phyloP scores from a whole-genome alignment of 352 stramenopile species.

The Thraustochytrium striatum region DNA sequence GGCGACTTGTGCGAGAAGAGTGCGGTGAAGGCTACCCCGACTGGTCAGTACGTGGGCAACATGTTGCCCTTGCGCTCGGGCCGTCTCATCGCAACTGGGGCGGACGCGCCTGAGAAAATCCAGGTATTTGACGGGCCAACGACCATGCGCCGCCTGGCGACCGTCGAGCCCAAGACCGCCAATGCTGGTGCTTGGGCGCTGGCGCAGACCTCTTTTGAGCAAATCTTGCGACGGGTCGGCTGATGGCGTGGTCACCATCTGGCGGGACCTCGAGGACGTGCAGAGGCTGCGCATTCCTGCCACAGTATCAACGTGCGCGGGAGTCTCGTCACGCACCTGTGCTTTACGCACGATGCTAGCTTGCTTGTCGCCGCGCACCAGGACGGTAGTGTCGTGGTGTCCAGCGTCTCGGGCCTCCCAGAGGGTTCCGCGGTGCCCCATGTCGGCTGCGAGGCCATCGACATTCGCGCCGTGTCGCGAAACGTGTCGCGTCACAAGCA shows the following conservation, averaged over 20 bases:
- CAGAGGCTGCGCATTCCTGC: not conserved
- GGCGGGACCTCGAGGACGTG: slow-evolving; percentile 3
- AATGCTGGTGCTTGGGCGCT: not conserved
- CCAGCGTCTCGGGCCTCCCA: not conserved
- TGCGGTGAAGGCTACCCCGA: not conserved
- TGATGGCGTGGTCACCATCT: slow-evolving; percentile 3
- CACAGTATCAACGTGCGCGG: not conserved
- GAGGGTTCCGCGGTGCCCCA: not conserved
- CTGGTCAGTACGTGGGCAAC: not conserved
- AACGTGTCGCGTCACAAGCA: slow-evolving; percentile 14
- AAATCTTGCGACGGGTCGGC: slow-evolving; percentile 4
- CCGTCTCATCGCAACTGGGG: not conserved
- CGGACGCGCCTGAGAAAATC: not conserved
- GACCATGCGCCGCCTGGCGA: not conserved
- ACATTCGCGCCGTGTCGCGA: not conserved
- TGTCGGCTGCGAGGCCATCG: not conserved
- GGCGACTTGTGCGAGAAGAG: too few relatives aligned
- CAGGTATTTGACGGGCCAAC: not conserved
- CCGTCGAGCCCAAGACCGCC: not conserved
- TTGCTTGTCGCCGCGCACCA: not conserved
- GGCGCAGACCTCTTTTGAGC: not conserved
- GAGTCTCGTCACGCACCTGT: not conserved
- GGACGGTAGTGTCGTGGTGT: not conserved
- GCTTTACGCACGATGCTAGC: not conserved
- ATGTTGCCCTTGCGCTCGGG: not conserved